Percentiles rank a stretch among this genome's conserved stretches.
Conservation (phyloP, 2,329 filamentous ascomycete genomes). For the Cytospora chrysosperma region DNA sequence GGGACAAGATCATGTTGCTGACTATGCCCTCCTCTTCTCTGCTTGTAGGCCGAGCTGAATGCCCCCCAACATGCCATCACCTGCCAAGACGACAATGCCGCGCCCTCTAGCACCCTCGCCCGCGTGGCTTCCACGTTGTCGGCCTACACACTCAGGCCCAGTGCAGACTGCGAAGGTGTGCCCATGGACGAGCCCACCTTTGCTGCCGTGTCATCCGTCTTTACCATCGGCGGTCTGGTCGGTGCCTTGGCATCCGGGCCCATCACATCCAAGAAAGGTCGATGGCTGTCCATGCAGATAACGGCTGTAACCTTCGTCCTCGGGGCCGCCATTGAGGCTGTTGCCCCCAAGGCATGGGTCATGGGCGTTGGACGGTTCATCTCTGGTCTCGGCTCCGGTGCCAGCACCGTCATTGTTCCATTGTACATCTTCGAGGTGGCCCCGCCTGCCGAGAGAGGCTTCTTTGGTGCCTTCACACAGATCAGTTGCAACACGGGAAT, state of each 20-base stretch:
- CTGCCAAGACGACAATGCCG: constrained; percentile 59
- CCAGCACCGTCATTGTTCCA: constrained; percentile 87
- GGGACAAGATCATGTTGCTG: constrained; percentile 75
- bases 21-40: constrained; percentile 27
- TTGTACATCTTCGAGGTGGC: constrained; percentile 93
- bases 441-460: constrained; percentile 69
- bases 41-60: constrained; percentile 82
- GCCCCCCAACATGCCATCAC: constrained; percentile 92
- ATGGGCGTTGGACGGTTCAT: constrained; percentile 75
- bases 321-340: constrained; percentile 73
- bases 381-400: constrained; percentile 81
- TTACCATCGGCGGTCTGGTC: constrained; percentile 82
- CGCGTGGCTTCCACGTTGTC: constrained; percentile 31
- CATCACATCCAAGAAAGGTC: constrained; percentile 73
- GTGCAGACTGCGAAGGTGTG: constrained; percentile 67
- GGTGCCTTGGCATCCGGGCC: constrained; percentile 81
- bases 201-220: constrained; percentile 84
- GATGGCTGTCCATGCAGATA: constrained; percentile 72
- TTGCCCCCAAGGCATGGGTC: constrained; percentile 64
- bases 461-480: constrained; percentile 85
- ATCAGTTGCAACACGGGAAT: constrained; percentile 94
- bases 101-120: constrained; percentile 44
- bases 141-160: constrained; percentile 26
- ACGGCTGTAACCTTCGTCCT: constrained; percentile 74
- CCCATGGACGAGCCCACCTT: constrained; percentile 81